Base-by-base conservation (phyloP, 306 rosid species). In the Acacia melanoxylon region DNA sequence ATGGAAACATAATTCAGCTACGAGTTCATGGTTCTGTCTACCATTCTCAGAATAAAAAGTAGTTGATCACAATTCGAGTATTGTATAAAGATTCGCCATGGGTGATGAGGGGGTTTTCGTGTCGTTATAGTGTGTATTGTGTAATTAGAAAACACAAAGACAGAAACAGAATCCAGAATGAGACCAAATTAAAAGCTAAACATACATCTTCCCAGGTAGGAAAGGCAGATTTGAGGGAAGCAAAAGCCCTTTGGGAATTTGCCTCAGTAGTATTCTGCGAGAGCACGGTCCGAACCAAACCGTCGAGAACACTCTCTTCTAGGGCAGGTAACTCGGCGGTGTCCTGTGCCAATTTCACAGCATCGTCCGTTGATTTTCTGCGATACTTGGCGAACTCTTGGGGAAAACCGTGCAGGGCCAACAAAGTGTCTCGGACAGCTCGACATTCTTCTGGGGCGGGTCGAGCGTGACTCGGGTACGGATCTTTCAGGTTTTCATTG, bases 241-340 rank as follows among this genome's bases (percentile, higher is more conserved):
- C 85, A 48, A 95, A 95, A 62, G 98, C 98, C 86, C 78, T 88
- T 15, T 81, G 86, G 8, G 90, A 89, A 86, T 91, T 91, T 24
- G 54, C 80, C 5, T 95, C 98, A 2, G 98, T 93, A 11, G 98
- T 95, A 82, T 93, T 95, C 88, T 95, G 98, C 1, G 98, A 95
- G 54, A 95, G 90, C 79, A 95, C 88, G 41, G 94, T 95, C 72
- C 86, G 91, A 77, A 95, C 91, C 66, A 95, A 80, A 44, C 98
- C 95, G 80, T 95, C 98, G 78, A 95, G 91, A 74, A 95, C 95
- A 51, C 75, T 87, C 88, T 91, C 92, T 12, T 89, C 92, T 13
- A 4, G n/a, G 75, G 13, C 58, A 45, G 17, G 56, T 45, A 22
- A 71, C 9, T 4, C 58, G 14, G 56, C 1, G 14, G 12, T 37